Base-by-base conservation (phyloP, 768 basidiomycete genomes). In the Lanmaoa pseudosensibilis region DNA sequence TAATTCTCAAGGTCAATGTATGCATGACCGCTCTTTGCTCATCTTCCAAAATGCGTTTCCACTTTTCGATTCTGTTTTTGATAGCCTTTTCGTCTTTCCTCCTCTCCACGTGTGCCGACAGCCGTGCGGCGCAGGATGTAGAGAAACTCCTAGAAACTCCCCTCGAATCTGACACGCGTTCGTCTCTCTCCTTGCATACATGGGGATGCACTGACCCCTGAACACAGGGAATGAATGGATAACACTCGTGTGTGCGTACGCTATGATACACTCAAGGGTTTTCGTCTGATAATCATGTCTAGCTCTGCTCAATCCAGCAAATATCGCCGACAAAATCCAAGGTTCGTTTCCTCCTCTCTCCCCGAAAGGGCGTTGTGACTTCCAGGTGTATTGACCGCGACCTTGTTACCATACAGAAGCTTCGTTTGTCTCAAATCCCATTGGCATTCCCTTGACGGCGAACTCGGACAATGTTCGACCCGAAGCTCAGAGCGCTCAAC, bases 191-290 rank as follows among this genome's bases (percentile, higher is more conserved):
- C 30, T 36, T 27, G 19, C 23, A 3, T 38, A n/a, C 33, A 7
- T 11, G 18, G 0, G 36, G 11, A n/a, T 34, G 23, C n/a, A 41
- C 54, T 56, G 50, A 59, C 30, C 34, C 8, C 18, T 36, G 50
- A 44, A 18, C 15, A 36, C 32, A 63, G 52, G 13, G 7, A 30
- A 48, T 5, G 18, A 40, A 30, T 63, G 61, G 61, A 25, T 18
- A 33, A 40, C 33, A 13, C 7, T 52, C n/a, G 6, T 30, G 4
- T 54, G 62, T 53, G 18, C 25, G 52, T 21, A 40, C 18, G 5
- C 13, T 16, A 0, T 10, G 32, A 38, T 45, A 13, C 34, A 12
- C 19, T 27, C n/a, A 9, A 19, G 2, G 8, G 16, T 23, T 21
- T 10, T 43, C 13, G 9, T 47, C 34, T 51, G 40, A 57, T 13